Evolutionary conservation across 176 grass and related monocot species (phyloP).

Genomic region (Oryza australiensis): DNA sequence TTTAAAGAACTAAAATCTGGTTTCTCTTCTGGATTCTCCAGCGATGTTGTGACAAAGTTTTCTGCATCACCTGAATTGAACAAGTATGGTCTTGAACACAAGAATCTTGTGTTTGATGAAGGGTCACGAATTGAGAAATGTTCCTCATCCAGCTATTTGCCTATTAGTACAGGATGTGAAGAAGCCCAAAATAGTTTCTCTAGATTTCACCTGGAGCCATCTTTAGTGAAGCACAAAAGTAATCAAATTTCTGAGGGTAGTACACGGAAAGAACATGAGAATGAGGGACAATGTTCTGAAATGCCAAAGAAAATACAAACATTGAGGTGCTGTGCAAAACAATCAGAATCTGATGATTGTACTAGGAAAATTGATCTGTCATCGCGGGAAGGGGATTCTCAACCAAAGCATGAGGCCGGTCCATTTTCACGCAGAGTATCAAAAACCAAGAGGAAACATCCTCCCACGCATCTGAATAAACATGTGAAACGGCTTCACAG

Average conservation of each 20-base stretch:
- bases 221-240: conserved; percentile 45
- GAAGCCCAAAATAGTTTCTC: conserved; percentile 14
- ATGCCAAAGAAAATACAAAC: conserved; percentile 37
- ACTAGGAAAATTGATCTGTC: conserved; percentile 37
- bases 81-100: conserved; percentile 39
- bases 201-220: conserved; percentile 42
- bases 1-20: conserved; percentile 48
- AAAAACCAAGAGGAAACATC: conserved; percentile 52
- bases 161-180: conserved; percentile 43
- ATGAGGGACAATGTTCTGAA: conserved; percentile 27
- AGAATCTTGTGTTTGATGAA: conserved; percentile 63
- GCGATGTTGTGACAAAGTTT: conserved; percentile 72
- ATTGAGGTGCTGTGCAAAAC: conserved; percentile 21
- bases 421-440: conserved; percentile 41
- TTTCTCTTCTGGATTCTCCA: conserved; percentile 83
- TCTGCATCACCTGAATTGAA: conserved; percentile 62
- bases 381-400: conserved; percentile 33
- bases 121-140: conserved; percentile 76
- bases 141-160: conserved; percentile 68
- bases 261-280: conserved; percentile 33
- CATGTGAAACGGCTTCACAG: conserved; percentile 38
- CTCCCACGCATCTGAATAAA: conserved; percentile 46
- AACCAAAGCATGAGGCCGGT: conserved; percentile 18
- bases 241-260: conserved; percentile 40
- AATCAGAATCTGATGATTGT: conserved; percentile 40